Percentiles rank a stretch among this genome's conserved stretches.
Conservation (phyloP, 768 basidiomycete species). For the Podaxis sp. region DNA sequence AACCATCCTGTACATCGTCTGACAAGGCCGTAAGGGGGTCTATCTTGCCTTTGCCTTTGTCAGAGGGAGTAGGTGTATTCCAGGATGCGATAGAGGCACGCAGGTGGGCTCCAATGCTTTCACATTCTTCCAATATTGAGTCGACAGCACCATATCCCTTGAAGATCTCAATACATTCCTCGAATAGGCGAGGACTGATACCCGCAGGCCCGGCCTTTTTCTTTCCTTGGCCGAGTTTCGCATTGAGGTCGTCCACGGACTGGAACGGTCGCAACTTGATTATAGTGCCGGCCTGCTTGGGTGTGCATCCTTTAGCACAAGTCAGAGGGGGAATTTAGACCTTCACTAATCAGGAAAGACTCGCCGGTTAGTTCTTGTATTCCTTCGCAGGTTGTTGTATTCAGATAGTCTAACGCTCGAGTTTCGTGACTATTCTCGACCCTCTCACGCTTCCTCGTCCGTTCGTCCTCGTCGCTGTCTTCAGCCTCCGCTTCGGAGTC, state of each 20-base stretch:
- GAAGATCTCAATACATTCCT: conserved; percentile 85
- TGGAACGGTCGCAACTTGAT: conserved; percentile 77
- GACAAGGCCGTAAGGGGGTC: conserved; percentile 17
- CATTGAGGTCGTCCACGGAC: conserved; percentile 71
- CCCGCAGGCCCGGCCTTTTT: conserved; percentile 83
- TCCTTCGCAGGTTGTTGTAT: conserved; percentile 57
- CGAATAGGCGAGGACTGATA: conserved; percentile 87
- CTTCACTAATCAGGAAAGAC: conserved; percentile 20
- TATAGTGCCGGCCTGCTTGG: conserved; percentile 79
- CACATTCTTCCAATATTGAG: conserved; percentile 84
- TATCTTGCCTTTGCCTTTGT: conserved; percentile 41
- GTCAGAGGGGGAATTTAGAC: conserved; percentile 8
- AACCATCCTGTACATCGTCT: conserved; percentile 57
- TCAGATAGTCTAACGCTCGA: conserved; percentile 69
- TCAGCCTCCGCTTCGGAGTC: conserved; percentile 60
- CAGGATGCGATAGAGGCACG: conserved; percentile 77
- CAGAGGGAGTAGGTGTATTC: conserved; percentile 42
- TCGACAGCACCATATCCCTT: conserved; percentile 87
- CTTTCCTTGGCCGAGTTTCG: conserved; percentile 80
- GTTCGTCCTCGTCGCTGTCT: conserved; percentile 48
- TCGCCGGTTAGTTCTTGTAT: conserved; percentile 76
- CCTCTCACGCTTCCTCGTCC: conserved; percentile 28
- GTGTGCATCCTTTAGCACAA: conserved; percentile 60
- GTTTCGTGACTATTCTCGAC: conserved; percentile 41
- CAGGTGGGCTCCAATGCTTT: conserved; percentile 77